Conservation (phyloP, 192 early-diverging fungal species). For the Linnemannia schmuckeri region DNA sequence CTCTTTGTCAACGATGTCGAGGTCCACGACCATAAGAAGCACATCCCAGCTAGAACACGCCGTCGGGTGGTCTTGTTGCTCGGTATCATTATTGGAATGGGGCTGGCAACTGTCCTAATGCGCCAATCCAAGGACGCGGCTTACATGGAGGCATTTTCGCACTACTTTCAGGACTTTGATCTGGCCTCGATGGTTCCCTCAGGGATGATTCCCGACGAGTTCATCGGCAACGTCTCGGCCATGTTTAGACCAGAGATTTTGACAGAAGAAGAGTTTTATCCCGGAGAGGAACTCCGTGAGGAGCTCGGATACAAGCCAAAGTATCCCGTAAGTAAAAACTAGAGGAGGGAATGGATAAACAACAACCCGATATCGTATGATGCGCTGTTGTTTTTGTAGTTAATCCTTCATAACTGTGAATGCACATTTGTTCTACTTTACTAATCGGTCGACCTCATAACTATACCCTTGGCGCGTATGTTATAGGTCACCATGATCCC, state of each 20-base stretch:
- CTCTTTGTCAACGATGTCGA: constrained; percentile 33
- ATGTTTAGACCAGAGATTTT: constrained; percentile 61
- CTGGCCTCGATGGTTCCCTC: constrained; percentile 73
- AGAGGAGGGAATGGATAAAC: constrained; percentile 23
- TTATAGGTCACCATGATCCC: constrained; percentile 86
- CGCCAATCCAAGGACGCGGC: constrained; percentile 60
- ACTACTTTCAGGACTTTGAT: constrained; percentile 71
- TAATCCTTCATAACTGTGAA: neutral
- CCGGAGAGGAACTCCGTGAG: constrained; percentile 54
- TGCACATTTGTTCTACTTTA: constrained; percentile 24
- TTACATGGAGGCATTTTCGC: constrained; percentile 49
- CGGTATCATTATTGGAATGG: constrained; percentile 71
- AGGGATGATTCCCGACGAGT: constrained; percentile 75
- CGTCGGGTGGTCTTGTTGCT: constrained; percentile 64
- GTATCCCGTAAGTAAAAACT: constrained; percentile 16
- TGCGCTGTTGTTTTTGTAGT: constrained; percentile 54
- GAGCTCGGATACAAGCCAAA: constrained; percentile 49
- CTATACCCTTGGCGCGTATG: constrained; percentile 11
- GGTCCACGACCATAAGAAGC: constrained; percentile 15
- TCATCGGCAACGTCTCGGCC: constrained; percentile 75
- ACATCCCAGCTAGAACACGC: constrained; percentile 31
- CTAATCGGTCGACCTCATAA: neutral
- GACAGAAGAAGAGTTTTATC: constrained; percentile 67
- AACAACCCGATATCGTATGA: constrained; percentile 59
- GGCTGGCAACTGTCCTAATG: constrained; percentile 59